Evolutionary conservation across 139 green algal species (phyloP), one percentile per base, ranked within the genome.

Genomic region (Closterium sp.): DNA sequence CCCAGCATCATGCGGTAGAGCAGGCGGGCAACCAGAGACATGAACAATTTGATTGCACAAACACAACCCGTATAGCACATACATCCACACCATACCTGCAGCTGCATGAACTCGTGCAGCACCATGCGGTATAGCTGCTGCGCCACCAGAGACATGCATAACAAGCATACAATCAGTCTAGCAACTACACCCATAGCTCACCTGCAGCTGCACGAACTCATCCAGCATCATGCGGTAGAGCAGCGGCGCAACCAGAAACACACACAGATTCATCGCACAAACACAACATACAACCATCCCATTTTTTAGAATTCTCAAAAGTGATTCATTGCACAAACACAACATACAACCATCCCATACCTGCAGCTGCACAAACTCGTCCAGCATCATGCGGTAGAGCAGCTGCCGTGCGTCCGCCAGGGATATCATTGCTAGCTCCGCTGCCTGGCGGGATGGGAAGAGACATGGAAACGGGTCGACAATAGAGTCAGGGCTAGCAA

Each of bases 361-460:
- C 92, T 95, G 92, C 19, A 95, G 31, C 34, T 28, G 45, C 21
- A 97, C 91, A 90, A 96, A 98, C 28, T 98, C 96, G 10, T 91
- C 96, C 24, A 95, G 92, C 87, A 98, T 94, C 96, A 99, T 97
- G 31, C 89, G 93, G 95, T 99, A 99, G 38, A 99, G 96, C 91
- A 97, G 89, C 96, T 98, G 96, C 2, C 96, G 90, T 1, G 96
- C 96, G 29, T 97, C 95, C 94, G 95, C 94, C n/a, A 96, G 86
- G 24, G 94, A 94, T n/a, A 96, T 94, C 93, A 96, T 96, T 1
- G 93, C 88, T 70, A 95, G 94, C n/a, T 62, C 42, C 7, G 42
- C 42, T 7, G 42, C 42, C 42, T 62, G 42, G 42, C 7, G 42
- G 42, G 5, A 62, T 62, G 42, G 42, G 42, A 7, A 62, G 42